Evolutionary conservation across 495 filamentous ascomycete species (phyloP).

Genomic region (Lophiostoma macrostomum): DNA sequence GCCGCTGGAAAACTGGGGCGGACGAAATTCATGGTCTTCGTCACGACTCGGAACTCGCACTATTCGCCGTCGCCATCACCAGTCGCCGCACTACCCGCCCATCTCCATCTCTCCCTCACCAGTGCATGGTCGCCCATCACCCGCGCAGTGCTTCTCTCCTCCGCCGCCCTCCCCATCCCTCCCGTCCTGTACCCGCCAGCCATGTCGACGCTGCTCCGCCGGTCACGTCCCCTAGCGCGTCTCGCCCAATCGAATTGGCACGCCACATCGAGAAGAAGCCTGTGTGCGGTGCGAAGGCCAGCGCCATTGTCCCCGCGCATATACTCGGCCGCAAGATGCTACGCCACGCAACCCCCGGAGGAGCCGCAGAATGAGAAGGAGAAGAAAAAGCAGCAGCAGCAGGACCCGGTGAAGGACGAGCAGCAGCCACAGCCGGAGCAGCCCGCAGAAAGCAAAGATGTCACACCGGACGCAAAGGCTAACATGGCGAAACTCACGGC

Average conservation of each 20-base stretch:
- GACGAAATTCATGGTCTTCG: too few species aligned
- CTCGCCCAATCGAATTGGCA: conserved; percentile 51
- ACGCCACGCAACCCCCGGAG: conserved; percentile 37
- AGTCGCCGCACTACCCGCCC: conserved; percentile 2
- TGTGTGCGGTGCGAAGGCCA: conserved; percentile 2
- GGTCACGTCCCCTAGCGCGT: conserved; percentile 62
- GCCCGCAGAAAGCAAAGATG: conserved; percentile 5
- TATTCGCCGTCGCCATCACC: conserved; percentile 5
- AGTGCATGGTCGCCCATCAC: conserved; percentile 13
- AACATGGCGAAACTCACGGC: conserved; percentile 35
- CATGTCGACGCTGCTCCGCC: conserved; percentile 65
- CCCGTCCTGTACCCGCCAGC: conserved; percentile 11
- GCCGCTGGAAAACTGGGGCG: too few species aligned
- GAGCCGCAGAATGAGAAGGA: conserved; percentile 29
- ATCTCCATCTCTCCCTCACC: neutral
- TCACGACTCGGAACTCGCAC: neutral
- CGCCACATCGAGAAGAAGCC: conserved; percentile 17
- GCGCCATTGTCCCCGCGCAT: conserved; percentile 38
- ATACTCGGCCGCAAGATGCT: conserved; percentile 50
- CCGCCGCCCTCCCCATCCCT: conserved; percentile 7
- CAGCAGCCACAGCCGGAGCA: conserved; percentile 9
- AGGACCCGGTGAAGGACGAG: conserved; percentile 19
- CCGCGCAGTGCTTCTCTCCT: neutral
- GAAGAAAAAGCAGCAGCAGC: conserved; percentile 5
- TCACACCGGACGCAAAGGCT: conserved; percentile 4